Conservation (phyloP, 2,329 filamentous ascomycete genomes). For the Claviceps paspali region DNA sequence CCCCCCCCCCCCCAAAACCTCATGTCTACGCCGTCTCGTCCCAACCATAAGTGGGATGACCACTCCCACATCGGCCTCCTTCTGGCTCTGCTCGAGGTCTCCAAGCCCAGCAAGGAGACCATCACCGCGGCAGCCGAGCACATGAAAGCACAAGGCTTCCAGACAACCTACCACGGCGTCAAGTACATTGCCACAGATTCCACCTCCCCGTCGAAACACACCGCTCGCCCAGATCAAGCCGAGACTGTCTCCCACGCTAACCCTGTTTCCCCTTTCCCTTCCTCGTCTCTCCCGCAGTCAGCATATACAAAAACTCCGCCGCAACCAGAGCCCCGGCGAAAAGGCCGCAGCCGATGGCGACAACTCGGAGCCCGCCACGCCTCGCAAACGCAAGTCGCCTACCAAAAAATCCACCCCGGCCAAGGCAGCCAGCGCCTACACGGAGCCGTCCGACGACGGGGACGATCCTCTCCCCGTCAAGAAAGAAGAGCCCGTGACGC, state of each 20-base stretch:
- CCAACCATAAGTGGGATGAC: constrained; percentile 16
- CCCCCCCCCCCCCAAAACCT: neutral
- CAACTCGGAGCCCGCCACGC: neutral
- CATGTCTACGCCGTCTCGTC: neutral
- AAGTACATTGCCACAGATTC: constrained; percentile 18
- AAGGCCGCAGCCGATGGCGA: constrained; percentile 7
- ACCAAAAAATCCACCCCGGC: constrained; percentile 11
- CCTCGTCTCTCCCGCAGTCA: constrained; percentile 18
- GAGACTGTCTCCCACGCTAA: constrained; percentile 5
- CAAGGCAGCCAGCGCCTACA: constrained; percentile 7
- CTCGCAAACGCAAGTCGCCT: constrained; percentile 17
- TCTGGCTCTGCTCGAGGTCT: constrained; percentile 19
- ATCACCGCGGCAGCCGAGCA: constrained; percentile 17
- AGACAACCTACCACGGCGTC: constrained; percentile 24
- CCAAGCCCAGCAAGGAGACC: constrained; percentile 19
- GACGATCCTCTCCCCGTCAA: constrained; percentile 2
- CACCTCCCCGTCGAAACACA: too few relatives aligned
- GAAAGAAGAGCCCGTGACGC: neutral
- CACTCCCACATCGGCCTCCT: constrained; percentile 24
- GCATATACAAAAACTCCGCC: constrained; percentile 30
- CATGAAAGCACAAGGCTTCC: constrained; percentile 21
- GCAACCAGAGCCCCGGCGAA: constrained; percentile 14
- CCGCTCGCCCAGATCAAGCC: neutral
- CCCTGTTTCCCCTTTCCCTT: neutral
- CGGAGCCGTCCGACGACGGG: constrained; percentile 11